Conservation (phyloP, 2,329 filamentous ascomycete species). For the Curvularia eragrostidis region DNA sequence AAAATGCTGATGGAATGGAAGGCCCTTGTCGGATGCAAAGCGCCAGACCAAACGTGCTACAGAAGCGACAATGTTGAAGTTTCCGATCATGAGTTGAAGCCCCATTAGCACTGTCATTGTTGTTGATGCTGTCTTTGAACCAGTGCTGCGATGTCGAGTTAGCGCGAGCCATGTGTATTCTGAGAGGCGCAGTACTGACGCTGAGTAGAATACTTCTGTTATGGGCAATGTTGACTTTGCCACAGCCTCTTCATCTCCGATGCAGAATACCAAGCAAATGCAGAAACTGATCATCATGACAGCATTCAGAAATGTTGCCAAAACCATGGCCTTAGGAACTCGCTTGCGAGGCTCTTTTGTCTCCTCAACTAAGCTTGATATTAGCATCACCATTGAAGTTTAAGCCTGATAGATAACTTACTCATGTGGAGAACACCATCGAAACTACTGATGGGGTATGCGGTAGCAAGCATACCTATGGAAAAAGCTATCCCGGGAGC, state of each 20-base stretch:
- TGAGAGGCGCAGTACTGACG: conserved; percentile 8
- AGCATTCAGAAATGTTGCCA: conserved; percentile 51
- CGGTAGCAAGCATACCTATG: conserved; percentile 45
- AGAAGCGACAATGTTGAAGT: conserved; percentile 41
- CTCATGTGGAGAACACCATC: conserved; percentile 54
- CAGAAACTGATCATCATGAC: conserved; percentile 51
- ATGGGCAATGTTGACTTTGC: conserved; percentile 17
- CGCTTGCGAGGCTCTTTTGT: conserved; percentile 25
- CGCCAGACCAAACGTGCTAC: conserved; percentile 35
- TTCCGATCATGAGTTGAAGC: conserved; percentile 21
- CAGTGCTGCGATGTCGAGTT: conserved; percentile 28
- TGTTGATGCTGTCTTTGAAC: conserved; percentile 36
- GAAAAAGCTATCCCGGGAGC: conserved; percentile 50
- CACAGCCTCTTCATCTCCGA: conserved; percentile 46
- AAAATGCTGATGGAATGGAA: conserved; percentile 28
- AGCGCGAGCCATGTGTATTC: background rate
- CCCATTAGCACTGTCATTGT: conserved; percentile 27
- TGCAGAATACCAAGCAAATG: conserved; percentile 52
- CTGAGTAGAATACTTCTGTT: conserved; percentile 48
- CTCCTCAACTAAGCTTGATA: conserved; percentile 22
- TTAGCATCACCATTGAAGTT: background rate
- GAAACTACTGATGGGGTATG: conserved; percentile 48
- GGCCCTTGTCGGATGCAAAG: conserved; percentile 35
- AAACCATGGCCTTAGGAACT: conserved; percentile 47
- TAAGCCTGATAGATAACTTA: background rate